Evolutionary conservation across 192 early-diverging fungal species (phyloP).

Genomic region (Linnemannia schmuckeri): DNA sequence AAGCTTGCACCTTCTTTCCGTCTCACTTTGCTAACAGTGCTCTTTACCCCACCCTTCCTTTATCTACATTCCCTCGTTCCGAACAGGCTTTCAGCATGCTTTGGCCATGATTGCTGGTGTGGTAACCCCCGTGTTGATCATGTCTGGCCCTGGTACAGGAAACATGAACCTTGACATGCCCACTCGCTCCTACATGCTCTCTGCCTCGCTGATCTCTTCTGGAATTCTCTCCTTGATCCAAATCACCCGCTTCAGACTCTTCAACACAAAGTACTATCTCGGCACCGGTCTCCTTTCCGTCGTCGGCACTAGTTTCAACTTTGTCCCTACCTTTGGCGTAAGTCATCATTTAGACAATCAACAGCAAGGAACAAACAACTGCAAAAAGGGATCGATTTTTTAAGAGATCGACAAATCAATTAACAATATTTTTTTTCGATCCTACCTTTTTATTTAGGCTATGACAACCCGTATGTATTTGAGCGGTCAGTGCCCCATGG

Average conservation of each 20-base stretch:
- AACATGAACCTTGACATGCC: conserved; percentile 57
- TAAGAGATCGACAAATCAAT: not conserved
- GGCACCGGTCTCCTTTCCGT: conserved; percentile 66
- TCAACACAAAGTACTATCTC: conserved; percentile 58
- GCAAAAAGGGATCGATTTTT: not conserved
- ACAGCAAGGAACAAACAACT: not conserved
- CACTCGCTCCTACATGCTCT: conserved; percentile 59
- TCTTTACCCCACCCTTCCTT: not conserved
- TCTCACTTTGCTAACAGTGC: not conserved
- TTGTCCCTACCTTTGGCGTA: conserved; percentile 58
- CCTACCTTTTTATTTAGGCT: conserved; percentile 22
- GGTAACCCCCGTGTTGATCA: conserved; percentile 62
- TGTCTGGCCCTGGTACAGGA: conserved; percentile 57
- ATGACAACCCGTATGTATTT: conserved; percentile 67
- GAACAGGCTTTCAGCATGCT: conserved; percentile 40
- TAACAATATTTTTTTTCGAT: not conserved
- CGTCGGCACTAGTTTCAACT: conserved; percentile 65
- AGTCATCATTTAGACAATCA: not conserved
- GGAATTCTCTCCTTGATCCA: conserved; percentile 61
- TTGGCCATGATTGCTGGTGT: conserved; percentile 58
- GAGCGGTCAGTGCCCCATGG: conserved; percentile 63
- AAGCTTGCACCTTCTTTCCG: not conserved
- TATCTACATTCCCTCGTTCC: no score
- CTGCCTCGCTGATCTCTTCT: conserved; percentile 62
- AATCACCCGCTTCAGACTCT: conserved; percentile 61